These are phyloP conservation scores for Lactarius deliciosus DNA, from an alignment of 768 basidiomycete species.

Conservation along the genomic window DNA sequence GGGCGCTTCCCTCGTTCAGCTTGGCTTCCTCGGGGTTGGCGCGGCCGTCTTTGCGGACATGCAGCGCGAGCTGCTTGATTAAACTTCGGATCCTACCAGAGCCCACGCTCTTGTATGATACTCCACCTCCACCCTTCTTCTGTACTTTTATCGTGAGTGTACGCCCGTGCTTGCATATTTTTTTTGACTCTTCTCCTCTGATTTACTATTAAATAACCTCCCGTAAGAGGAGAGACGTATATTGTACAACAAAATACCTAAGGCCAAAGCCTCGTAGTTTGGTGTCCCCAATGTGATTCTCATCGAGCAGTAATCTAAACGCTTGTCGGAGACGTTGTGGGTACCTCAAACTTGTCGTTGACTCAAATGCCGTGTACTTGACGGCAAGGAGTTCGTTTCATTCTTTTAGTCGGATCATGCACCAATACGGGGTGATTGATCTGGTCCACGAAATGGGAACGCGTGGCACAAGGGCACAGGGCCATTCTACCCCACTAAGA, in stretches of 20 bases:
- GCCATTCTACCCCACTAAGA: not conserved
- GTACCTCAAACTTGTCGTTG: not conserved
- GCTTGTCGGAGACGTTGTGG: not conserved
- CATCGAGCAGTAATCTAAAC: not conserved
- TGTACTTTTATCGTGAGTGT: conserved; percentile 19
- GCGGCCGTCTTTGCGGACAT: conserved; percentile 81
- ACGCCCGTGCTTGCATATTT: conserved; percentile 4
- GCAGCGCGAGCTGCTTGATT: conserved; percentile 67
- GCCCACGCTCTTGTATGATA: not conserved
- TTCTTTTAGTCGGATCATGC: not conserved
- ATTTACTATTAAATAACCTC: not conserved
- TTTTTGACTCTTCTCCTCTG: not conserved
- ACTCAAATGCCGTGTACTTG: not conserved
- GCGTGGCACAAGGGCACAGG: not conserved
- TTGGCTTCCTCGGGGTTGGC: conserved; percentile 71
- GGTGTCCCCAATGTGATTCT: not conserved
- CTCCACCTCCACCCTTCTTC: conserved; percentile 17
- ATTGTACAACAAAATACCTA: not conserved
- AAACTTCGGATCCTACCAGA: not conserved
- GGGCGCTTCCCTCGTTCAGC: conserved; percentile 62
- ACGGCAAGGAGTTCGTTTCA: no score
- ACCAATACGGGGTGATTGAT: not conserved
- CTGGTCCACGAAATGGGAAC: not conserved
- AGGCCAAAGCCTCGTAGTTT: not conserved
- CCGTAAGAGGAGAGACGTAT: not conserved